These are phyloP conservation scores for Elsinoe ampelina DNA, from an alignment of 2,329 filamentous ascomycete species.

Conservation along the genomic window DNA sequence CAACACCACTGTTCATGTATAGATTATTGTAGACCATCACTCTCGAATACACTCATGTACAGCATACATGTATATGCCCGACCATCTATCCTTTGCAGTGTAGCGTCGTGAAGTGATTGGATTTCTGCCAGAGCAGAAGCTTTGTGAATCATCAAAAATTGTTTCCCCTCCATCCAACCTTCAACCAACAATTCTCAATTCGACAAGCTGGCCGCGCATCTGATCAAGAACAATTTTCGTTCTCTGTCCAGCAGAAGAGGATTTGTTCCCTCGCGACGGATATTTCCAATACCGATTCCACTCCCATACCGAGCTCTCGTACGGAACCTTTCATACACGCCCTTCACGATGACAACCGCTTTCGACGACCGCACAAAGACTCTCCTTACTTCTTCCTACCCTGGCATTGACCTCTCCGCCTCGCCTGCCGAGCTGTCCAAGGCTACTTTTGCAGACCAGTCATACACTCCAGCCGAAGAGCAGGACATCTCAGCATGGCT, in stretches of 20 bases:
- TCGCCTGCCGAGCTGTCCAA: neutral
- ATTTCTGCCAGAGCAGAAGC: neutral
- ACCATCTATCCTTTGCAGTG: too few species aligned
- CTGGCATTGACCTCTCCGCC: slow-evolving; percentile 3
- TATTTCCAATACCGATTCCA: neutral
- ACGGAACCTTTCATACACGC: neutral
- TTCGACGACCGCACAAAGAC: slow-evolving; percentile 2
- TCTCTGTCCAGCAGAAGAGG: neutral
- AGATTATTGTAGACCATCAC: neutral
- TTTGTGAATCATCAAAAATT: slow-evolving; percentile 11
- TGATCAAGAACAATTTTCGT: neutral
- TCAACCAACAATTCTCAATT: neutral
- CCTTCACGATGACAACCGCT: slow-evolving; percentile 2
- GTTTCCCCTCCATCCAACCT: slow-evolving; percentile 9
- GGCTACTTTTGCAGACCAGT: neutral
- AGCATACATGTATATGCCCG: too few species aligned
- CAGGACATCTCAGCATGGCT: slow-evolving; percentile 86
- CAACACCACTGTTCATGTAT: neutral
- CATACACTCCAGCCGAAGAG: slow-evolving; percentile 68
- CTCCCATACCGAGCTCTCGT: neutral
- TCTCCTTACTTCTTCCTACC: slow-evolving; percentile 1
- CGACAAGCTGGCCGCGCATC: neutral
- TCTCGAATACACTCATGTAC: neutral
- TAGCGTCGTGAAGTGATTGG: too few species aligned
- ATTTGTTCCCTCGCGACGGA: neutral